A percentile compares a stretch with the other conserved stretches of the same genome.
Evolutionary conservation across 495 filamentous ascomycete species (phyloP).

Genomic region (Penicillium mononematosum): DNA sequence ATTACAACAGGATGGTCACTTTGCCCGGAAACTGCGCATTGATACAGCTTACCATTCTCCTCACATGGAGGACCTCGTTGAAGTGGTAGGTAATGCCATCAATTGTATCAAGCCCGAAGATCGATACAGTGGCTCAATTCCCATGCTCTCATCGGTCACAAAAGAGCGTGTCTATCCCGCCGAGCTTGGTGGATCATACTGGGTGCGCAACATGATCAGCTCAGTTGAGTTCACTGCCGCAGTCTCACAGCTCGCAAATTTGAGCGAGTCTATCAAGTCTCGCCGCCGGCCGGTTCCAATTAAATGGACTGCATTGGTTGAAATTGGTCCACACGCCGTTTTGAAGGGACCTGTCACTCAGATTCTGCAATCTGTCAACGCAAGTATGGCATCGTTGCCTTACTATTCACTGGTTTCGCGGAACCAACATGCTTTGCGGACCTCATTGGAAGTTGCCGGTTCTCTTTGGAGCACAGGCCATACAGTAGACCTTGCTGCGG

Average conservation of each 20-base stretch:
- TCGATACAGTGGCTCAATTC: constrained; percentile 17
- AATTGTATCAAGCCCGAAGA: constrained; percentile 20
- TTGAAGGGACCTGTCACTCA: constrained; percentile 60
- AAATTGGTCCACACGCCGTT: constrained; percentile 60
- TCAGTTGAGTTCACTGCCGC: constrained; percentile 46
- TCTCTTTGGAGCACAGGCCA: constrained; percentile 37
- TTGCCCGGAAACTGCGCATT: constrained; percentile 44
- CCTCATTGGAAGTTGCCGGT: constrained; percentile 35
- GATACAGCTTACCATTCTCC: constrained; percentile 57
- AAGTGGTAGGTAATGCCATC: constrained; percentile 21
- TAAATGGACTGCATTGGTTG: constrained; percentile 34
- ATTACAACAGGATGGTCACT: constrained; percentile 35
- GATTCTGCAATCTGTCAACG: constrained; percentile 43
- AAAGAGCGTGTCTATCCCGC: constrained; percentile 21
- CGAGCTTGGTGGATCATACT: constrained; percentile 35
- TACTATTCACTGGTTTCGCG: constrained; percentile 40
- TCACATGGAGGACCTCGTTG: constrained; percentile 38
- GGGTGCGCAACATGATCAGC: constrained; percentile 44
- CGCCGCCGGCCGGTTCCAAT: constrained; percentile 23
- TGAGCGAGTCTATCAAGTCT: constrained; percentile 21
- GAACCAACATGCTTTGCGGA: constrained; percentile 31
- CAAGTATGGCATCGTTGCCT: constrained; percentile 23
- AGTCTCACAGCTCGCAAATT: constrained; percentile 15
- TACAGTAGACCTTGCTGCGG: constrained; percentile 24
- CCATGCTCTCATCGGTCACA: constrained; percentile 42